Evolutionary conservation across 306 rosid species (phyloP), one percentile per base, ranked within the genome.

Genomic region (Quercus bicolor): DNA sequence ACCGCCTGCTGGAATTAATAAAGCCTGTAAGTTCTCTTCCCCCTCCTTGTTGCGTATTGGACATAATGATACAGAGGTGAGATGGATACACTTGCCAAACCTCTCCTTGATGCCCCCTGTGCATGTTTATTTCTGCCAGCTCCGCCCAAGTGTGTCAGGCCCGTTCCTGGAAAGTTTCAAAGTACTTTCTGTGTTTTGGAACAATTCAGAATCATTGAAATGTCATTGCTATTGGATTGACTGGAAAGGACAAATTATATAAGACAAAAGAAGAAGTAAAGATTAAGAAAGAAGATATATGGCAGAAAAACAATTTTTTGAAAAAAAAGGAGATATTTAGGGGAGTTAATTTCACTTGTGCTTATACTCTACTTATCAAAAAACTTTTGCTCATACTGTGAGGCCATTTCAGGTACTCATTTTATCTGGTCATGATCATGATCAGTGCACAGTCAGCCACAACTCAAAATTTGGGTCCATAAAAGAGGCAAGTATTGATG

Each of bases 361-460:
- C 51, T 71, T 52, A 77, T 33, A 33, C 40, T 40, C 45, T 40
- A 40, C 45, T 40, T 40, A 40, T 40, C 12, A 40, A 40, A 7
- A 40, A 8, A 40, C 45, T 40, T 40, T 40, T 77, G 57, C 51
- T 72, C 43, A 75, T 31, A 21, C n/a, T 84, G 78, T 21, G n/a
- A 74, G 45, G 74, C 81, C 75, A 72, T 71, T 78, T 72, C 92
- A 93, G 97, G 87, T 82, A 69, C 88, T 86, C 65, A 71, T 91
- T 85, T 86, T 93, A 70, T 93, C 97, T 23, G 97, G 97, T 52
- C 98, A 93, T 76, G 98, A 93, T 85, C 98, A 93, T 6, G 98
- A 90, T 82, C 97, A 90, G 76, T 93, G 98, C 87, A 89, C 81
- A 1, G 23, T 90, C 77, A 87, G 82, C 74, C 97, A 88, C 77